These are phyloP conservation scores for Penicillium silybi DNA, from an alignment of 495 filamentous ascomycete genomes.

Conservation along the genomic window DNA sequence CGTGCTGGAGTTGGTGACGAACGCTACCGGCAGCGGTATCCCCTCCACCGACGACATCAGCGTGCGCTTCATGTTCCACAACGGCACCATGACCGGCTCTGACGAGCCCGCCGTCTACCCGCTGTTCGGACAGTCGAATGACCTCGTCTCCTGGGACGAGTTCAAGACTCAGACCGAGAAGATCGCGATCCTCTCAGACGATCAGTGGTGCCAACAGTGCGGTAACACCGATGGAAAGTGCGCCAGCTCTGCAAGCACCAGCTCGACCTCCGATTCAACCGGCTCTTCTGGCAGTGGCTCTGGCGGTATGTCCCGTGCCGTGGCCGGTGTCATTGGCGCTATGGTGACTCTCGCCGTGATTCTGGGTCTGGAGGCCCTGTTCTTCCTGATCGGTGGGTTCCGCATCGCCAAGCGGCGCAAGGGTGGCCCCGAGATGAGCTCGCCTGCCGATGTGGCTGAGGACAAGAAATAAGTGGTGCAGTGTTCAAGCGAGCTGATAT, in stretches of 20 bases:
- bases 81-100: constrained; percentile 41
- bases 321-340: constrained; percentile 59
- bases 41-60: constrained; percentile 28
- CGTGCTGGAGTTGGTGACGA: constrained; percentile 48
- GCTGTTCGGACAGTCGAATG: constrained; percentile 35
- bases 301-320: constrained; percentile 37
- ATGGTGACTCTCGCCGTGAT: constrained; percentile 57
- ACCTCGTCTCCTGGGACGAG: constrained; percentile 35
- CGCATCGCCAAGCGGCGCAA: constrained; percentile 23
- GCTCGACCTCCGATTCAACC: constrained; percentile 2
- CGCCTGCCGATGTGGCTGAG: constrained; percentile 1
- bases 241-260: constrained; percentile 12
- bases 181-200: constrained; percentile 33
- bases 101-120: constrained; percentile 32
- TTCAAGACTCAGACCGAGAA: constrained; percentile 37
- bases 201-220: constrained; percentile 45
- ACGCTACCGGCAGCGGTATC: constrained; percentile 33
- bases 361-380: constrained; percentile 43
- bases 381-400: constrained; percentile 38
- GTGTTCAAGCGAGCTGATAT: neutral
- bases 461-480: constrained; percentile 16
- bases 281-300: constrained; percentile 5
- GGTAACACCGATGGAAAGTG: constrained; percentile 40
- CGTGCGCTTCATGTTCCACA: constrained; percentile 52
- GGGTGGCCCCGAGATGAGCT: constrained; percentile 8